Percentiles rank a stretch among this genome's conserved stretches.
phyloP scores from a whole-genome alignment of 2,329 filamentous ascomycete genomes.

The Cladosporium sphaerospermum region DNA sequence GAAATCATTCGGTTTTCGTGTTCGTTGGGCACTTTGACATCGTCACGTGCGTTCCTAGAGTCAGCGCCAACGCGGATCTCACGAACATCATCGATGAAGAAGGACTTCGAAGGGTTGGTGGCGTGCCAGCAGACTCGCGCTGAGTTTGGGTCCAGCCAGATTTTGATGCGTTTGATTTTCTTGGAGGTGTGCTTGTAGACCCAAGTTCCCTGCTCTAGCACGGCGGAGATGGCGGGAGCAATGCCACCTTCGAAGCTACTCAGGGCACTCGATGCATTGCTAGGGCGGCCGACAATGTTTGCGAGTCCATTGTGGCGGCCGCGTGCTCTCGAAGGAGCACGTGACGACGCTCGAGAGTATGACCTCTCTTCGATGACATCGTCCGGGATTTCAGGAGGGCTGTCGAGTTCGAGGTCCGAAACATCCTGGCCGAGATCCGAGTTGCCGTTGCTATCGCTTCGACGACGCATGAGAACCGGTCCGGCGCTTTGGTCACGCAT shows the following conservation, averaged over 20 bases:
- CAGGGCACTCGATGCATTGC: constrained; percentile 26
- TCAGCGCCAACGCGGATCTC: constrained; percentile 80
- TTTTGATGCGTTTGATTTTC: constrained; percentile 63
- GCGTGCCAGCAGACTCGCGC: constrained; percentile 87
- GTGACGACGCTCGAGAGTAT: constrained; percentile 8
- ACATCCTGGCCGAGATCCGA: constrained; percentile 40
- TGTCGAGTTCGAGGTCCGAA: constrained; percentile 49
- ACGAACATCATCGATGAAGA: constrained; percentile 93
- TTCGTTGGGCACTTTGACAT: constrained; percentile 64
- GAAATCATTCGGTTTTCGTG: constrained; percentile 77
- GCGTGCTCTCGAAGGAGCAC: constrained; percentile 16
- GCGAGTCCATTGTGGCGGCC: constrained; percentile 36
- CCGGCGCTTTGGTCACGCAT: constrained; percentile 84
- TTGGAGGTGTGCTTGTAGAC: constrained; percentile 83
- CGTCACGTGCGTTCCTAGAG: constrained; percentile 81
- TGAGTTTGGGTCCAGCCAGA: constrained; percentile 74
- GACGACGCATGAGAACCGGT: constrained; percentile 76
- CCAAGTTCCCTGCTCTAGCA: constrained; percentile 70
- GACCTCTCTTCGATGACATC: constrained; percentile 31
- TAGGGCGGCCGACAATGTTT: constrained; percentile 30
- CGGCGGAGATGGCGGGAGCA: constrained; percentile 68
- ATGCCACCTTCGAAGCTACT: constrained; percentile 39
- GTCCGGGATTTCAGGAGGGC: constrained; percentile 48
- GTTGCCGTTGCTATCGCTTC: constrained; percentile 82
- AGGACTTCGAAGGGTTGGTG: constrained; percentile 68